phyloP scores from a whole-genome alignment of 805 yeast genomes.

The Alloascoidea hylecoeti region DNA sequence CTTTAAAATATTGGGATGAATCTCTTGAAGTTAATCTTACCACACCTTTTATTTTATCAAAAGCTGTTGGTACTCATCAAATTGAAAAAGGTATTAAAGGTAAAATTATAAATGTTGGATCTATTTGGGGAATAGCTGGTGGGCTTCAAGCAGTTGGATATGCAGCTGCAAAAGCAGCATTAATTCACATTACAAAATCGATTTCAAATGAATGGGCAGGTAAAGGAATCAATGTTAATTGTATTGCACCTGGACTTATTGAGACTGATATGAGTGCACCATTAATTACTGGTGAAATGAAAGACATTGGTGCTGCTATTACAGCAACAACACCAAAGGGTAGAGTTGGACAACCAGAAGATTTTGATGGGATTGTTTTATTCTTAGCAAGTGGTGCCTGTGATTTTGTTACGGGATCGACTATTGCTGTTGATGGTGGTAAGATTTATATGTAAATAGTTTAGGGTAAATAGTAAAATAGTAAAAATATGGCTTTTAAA shows the following conservation, averaged over 20 bases:
- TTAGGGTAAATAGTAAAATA: too few species aligned
- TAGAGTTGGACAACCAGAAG: slow-evolving; percentile 34
- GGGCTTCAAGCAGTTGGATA: slow-evolving; percentile 24
- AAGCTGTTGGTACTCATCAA: slow-evolving; percentile 23
- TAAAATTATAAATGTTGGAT: slow-evolving; percentile 27
- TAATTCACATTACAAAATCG: slow-evolving; percentile 21
- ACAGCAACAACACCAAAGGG: slow-evolving; percentile 33
- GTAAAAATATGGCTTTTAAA: too few species aligned
- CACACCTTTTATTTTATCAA: slow-evolving; percentile 22
- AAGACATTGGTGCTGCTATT: slow-evolving; percentile 20
- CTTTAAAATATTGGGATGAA: slow-evolving; percentile 22
- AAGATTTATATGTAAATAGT: too few species aligned
- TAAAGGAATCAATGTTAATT: slow-evolving; percentile 29
- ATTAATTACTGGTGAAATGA: slow-evolving; percentile 14
- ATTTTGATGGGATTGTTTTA: slow-evolving; percentile 28
- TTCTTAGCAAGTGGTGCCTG: slow-evolving; percentile 36
- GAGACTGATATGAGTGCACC: slow-evolving; percentile 27
- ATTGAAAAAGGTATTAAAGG: slow-evolving; percentile 20
- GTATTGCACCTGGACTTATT: slow-evolving; percentile 34
- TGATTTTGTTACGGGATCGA: slow-evolving; percentile 36
- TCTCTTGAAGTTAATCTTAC: slow-evolving; percentile 27
- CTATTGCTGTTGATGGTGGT: slow-evolving; percentile 41
- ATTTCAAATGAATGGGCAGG: slow-evolving; percentile 30
- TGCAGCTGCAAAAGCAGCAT: slow-evolving; percentile 27
- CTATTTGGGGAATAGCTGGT: slow-evolving; percentile 32